Percentiles rank a stretch among this genome's conserved stretches.
phyloP scores from a whole-genome alignment of 75 land plant species.

The Pinus taeda region DNA sequence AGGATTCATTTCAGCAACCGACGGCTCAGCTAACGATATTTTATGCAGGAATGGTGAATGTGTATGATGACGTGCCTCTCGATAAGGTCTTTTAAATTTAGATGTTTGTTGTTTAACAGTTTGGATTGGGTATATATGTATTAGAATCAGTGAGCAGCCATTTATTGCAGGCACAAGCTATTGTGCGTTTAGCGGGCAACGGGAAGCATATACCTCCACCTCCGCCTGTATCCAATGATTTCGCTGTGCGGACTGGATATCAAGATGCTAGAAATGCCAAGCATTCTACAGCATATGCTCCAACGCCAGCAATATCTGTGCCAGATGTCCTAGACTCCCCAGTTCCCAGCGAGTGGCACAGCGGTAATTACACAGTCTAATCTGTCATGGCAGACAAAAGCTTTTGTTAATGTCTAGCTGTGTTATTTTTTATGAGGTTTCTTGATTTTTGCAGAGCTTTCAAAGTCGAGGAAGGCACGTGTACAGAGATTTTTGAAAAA shows the following conservation, averaged over 20 bases:
- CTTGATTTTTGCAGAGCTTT: constrained; percentile 17
- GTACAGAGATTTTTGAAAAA: constrained; percentile 47
- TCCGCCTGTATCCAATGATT: no score
- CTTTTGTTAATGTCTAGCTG: no score
- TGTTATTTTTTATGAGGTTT: no score
- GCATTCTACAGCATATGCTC: no score
- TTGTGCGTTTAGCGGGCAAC: constrained; percentile 25
- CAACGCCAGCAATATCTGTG: no score
- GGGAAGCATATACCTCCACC: not conserved
- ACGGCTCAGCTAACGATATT: constrained; percentile 44
- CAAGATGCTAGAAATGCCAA: no score
- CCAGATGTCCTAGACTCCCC: no score
- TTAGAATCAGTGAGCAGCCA: no score
- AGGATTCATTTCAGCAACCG: not conserved
- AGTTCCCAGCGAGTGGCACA: no score
- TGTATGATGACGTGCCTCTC: constrained; percentile 38
- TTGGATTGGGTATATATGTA: not conserved
- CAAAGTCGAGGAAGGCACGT: constrained; percentile 44
- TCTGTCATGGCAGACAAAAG: no score
- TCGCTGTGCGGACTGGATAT: no score
- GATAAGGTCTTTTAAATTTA: constrained; percentile 32
- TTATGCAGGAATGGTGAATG: constrained; percentile 46
- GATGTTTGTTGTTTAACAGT: not conserved
- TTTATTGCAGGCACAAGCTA: constrained; percentile 20
- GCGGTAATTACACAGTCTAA: no score